A percentile compares a stretch with the other conserved stretches of the same genome.
phyloP scores from a whole-genome alignment of 306 rosid genomes.

The Sphenostylis stenocarpa region DNA sequence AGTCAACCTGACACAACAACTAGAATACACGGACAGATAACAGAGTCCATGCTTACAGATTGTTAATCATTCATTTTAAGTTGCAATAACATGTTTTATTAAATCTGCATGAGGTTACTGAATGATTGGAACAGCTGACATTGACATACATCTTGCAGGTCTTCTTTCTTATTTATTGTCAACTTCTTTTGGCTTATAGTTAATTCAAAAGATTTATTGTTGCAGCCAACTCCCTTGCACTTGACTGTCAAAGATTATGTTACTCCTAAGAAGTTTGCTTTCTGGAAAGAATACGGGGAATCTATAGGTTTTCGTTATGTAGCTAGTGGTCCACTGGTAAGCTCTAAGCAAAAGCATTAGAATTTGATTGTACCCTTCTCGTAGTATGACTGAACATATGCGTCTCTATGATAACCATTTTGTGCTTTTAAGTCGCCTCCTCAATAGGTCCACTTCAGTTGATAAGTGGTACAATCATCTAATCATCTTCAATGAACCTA shows the following conservation, averaged over 20 bases:
- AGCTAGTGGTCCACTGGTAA: slow-evolving; percentile 95
- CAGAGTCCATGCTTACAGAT: slow-evolving; percentile 11
- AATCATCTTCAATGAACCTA: not conserved
- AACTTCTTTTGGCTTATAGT: not conserved
- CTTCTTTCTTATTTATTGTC: not conserved
- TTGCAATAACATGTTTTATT: not conserved
- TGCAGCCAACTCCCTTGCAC: slow-evolving; percentile 97
- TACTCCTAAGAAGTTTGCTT: slow-evolving; percentile 80
- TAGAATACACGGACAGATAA: no score
- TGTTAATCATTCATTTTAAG: slow-evolving; percentile 25
- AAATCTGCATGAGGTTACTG: not conserved
- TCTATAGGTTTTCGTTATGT: slow-evolving; percentile 93
- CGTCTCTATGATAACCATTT: not conserved
- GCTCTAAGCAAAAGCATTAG: slow-evolving; percentile 28
- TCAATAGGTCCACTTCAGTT: not conserved
- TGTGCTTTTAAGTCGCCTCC: not conserved
- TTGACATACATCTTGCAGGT: not conserved
- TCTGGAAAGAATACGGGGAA: slow-evolving; percentile 95
- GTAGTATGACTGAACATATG: not conserved
- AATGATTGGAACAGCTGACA: slow-evolving; percentile 18
- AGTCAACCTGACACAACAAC: no score
- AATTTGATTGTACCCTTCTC: slow-evolving; percentile 30
- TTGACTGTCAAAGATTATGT: slow-evolving; percentile 92
- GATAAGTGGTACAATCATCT: not conserved
- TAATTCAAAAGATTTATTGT: slow-evolving; percentile 27